A percentile compares a stretch with the other conserved stretches of the same genome.
Evolutionary conservation across 495 filamentous ascomycete species (phyloP).

Genomic region (Bombardia bombarda): DNA sequence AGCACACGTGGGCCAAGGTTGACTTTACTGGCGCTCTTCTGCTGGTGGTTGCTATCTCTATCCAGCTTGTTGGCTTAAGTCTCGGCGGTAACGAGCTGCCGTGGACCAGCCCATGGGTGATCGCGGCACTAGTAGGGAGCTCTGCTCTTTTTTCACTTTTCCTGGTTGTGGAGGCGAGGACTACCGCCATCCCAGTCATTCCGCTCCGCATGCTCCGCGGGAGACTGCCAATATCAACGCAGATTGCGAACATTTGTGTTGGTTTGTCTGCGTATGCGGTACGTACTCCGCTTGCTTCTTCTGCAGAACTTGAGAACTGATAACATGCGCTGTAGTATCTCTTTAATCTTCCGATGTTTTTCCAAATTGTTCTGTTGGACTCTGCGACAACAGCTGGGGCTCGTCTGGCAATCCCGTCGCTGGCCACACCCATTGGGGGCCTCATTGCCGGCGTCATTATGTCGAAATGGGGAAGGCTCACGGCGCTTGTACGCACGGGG

Average conservation of each 20-base stretch:
- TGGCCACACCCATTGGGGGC: conserved; percentile 54
- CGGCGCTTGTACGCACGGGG: conserved; percentile 46
- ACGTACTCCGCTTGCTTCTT: conserved; percentile 13
- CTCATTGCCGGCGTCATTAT: conserved; percentile 55
- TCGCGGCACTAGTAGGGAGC: conserved; percentile 45
- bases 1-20: conserved; percentile 45
- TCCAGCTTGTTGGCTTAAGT: conserved; percentile 52
- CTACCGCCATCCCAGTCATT: conserved; percentile 53
- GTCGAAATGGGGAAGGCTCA: conserved; percentile 54
- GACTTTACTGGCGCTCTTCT: conserved; percentile 48
- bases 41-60: conserved; percentile 49
- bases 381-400: conserved; percentile 52
- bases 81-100: conserved; percentile 55
- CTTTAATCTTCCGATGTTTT: conserved; percentile 57
- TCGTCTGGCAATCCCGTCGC: conserved; percentile 51
- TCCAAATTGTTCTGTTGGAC: conserved; percentile 55
- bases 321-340: conserved; percentile 40
- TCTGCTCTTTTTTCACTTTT: conserved; percentile 41
- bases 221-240: conserved; percentile 41
- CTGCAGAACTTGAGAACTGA: background rate
- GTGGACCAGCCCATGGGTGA: conserved; percentile 49
- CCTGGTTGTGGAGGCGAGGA: conserved; percentile 46
- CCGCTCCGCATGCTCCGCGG: conserved; percentile 50
- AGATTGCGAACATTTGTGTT: conserved; percentile 53
- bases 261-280: conserved; percentile 59